Conservation (phyloP, 306 rosid genomes). For the Potentilla sterilis region DNA sequence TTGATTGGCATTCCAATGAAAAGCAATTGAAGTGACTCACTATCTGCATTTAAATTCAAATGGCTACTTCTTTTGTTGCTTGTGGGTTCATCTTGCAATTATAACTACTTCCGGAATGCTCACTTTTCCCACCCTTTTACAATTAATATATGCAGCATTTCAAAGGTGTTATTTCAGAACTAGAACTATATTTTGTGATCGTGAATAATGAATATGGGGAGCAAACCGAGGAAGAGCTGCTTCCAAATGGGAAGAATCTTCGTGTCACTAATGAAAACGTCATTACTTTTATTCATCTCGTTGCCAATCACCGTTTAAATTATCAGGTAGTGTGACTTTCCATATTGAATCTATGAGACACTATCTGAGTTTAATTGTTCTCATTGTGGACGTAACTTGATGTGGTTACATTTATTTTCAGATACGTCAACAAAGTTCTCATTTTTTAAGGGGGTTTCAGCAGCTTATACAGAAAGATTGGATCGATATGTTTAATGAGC, state of each 20-base stretch:
- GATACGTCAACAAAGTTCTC: conserved; percentile 98
- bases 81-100: conserved; percentile 5
- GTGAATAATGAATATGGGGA: conserved; percentile 96
- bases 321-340: conserved; percentile 63
- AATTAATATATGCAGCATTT: conserved; percentile 55
- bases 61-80: neutral
- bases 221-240: conserved; percentile 94
- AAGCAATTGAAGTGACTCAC: neutral
- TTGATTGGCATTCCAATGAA: neutral
- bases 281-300: conserved; percentile 92
- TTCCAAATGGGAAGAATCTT: conserved; percentile 67
- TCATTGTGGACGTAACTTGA: neutral
- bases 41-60: neutral
- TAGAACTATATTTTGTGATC: conserved; percentile 89
- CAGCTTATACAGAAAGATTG: conserved; percentile 94
- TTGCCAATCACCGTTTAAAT: conserved; percentile 96
- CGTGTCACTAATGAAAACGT: conserved; percentile 87
- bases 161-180: conserved; percentile 68
- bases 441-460: conserved; percentile 96
- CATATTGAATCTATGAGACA: conserved; percentile 10
- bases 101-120: conserved; percentile 8
- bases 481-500: conserved; percentile 98
- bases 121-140: conserved; percentile 14
- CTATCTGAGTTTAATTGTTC: neutral
- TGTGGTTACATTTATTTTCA: conserved; percentile 28